Evolutionary conservation across 202 grass and related monocot species (phyloP).

Genomic region (Carex sylvatica): DNA sequence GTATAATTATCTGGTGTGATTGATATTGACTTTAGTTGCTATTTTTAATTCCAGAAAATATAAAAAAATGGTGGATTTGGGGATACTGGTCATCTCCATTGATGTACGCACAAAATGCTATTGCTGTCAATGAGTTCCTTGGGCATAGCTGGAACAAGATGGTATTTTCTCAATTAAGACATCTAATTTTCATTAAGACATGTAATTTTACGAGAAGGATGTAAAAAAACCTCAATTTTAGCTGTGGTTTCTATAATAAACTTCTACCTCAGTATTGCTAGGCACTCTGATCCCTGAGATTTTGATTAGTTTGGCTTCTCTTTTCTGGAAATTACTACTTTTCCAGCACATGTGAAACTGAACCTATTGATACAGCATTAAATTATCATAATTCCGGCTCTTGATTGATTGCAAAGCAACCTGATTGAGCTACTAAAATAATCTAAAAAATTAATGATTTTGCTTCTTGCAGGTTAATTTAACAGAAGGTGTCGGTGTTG

Average conservation of each 20-base stretch:
- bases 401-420: not conserved
- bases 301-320: not conserved
- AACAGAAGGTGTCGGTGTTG: slow-evolving; percentile 25
- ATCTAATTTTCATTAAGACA: not conserved
- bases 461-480: slow-evolving; percentile 21
- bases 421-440: not conserved
- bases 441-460: slow-evolving; percentile 5
- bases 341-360: not conserved
- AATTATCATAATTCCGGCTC: not conserved
- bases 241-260: not conserved
- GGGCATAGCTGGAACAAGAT: slow-evolving; percentile 84
- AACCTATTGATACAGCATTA: not conserved
- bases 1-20: slow-evolving; percentile 1
- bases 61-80: slow-evolving; percentile 97
- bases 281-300: not conserved
- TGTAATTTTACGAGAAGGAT: not conserved
- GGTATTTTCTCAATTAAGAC: slow-evolving; percentile 23
- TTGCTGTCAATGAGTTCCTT: slow-evolving; percentile 91
- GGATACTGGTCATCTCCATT: slow-evolving; percentile 93
- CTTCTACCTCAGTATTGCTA: not conserved
- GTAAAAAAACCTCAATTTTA: slow-evolving; percentile 1
- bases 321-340: not conserved
- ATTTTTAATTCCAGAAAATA: slow-evolving; percentile 57
- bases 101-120: slow-evolving; percentile 95
- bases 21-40: slow-evolving; percentile 17